Base-by-base conservation (phyloP, 371 early-diverging fungal species). In the Rhizopus arrhizus region DNA sequence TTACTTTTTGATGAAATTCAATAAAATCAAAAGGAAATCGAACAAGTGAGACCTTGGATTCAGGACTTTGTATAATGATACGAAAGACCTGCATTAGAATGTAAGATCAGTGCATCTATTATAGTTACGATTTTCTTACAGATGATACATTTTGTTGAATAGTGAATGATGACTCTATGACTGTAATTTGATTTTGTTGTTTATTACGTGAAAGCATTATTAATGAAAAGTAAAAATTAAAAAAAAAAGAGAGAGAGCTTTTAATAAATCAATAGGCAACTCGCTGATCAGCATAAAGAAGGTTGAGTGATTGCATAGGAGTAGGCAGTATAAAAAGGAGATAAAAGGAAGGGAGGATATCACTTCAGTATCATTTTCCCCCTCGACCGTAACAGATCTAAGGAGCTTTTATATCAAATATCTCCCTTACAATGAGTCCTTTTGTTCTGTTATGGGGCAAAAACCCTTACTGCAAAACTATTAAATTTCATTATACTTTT, bases 21-120 rank as follows among this genome's bases (percentile, higher is more conserved):
- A 83, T 33, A 66, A 86, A 83, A 61, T 86, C 86, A 36, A 75
- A 75, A 43, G 82, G 85, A 49, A 82, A 83, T 43, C 86, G 77
- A 35, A 79, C 72, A 3, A 86, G 70, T 13, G 80, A 72, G 1
- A 84, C 73, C 34, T 81, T 78, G 28, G 74, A 66, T 7, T 72
- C 49, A 12, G 70, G 59, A 15, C 70, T 67, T 51, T 83, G 83
- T 43, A 82, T 75, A 15, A 84, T 74, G 15, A 85, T 75, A 40
- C 75, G 78, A 57, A 82, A 85, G 2, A 83, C 84, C 85, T 43
- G 13, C 5, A 13, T 43, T 40, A 10, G 12, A 6, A 15, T 43
- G 43, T 43, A 43, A 11, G 15, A 43, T 0, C n/a, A 22, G 22
- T 22, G 22, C 22, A 22, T 22, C 22, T 22, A 22, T 22, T 85